Base-by-base conservation (phyloP, 1,284 basidiomycete species). In the Bondarzewia mesenterica region DNA sequence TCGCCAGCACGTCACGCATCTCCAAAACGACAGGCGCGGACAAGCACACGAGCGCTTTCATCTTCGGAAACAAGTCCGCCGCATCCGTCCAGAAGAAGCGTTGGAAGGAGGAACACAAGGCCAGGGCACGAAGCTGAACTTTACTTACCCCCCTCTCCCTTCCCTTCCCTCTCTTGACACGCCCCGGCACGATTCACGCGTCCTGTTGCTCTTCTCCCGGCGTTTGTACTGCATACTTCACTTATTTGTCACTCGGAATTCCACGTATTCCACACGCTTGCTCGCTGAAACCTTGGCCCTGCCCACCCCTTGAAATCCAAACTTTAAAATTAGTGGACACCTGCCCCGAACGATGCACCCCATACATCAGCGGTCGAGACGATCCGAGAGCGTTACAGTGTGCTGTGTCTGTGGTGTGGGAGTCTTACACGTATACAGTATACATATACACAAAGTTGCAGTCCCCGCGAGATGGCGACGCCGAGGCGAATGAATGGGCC, bases 1-100 rank as follows among this genome's bases (percentile, higher is more conserved):
- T 89, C 57, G 74, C 75, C 26, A 72, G 73, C 10, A 70, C 82
- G 14, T 69, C 72, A 12, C 61, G 66, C 40, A 63, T 75, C 39
- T 88, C 85, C 18, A 77, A 75, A 60, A 85, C 78, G 58, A 89
- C 85, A 2, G 86, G 85, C 6, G 82, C 85, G 22, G 85, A 89
- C 66, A 89, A 89, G 59, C 80, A 78, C 51, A 90, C 86, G 4
- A 88, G 85, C 15, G 59, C 78, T 2, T 88, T 89, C 62, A 67
- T 89, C 16, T 90, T 90, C 59, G 78, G 82, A 1, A 90, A 88
- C 67, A 85, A 75, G 57, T 69, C 70, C 38, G 78, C 85, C 22
- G 85, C 87, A 7, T 86, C 84, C 4, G 66, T 69, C 29, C 77
- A 79, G 65, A 89, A 86, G 68, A 85, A 79, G 63, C 61, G 66